A percentile compares a stretch with the other conserved stretches of the same genome.
Evolutionary conservation across 2,329 filamentous ascomycete genomes (phyloP).

Genomic region (Ophiostoma piceae): DNA sequence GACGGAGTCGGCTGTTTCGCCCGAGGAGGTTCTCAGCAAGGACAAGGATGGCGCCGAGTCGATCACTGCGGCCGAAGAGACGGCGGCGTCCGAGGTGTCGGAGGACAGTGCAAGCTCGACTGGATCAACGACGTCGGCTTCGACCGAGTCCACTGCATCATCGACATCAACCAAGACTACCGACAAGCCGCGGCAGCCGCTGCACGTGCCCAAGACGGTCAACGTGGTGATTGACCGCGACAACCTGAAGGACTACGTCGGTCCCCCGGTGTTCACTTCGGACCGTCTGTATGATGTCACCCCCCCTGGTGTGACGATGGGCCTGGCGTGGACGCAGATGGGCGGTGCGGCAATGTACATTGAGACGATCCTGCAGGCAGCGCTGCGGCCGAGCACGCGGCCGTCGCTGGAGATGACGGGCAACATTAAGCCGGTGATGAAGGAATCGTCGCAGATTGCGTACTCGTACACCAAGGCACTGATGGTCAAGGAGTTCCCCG

Average conservation of each 20-base stretch:
- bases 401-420: conserved; percentile 86
- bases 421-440: conserved; percentile 95
- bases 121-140: conserved; percentile 10
- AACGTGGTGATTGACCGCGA: conserved; percentile 82
- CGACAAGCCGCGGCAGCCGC: conserved; percentile 65
- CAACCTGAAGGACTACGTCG: conserved; percentile 93
- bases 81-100: conserved; percentile 35
- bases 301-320: conserved; percentile 93
- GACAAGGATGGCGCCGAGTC: conserved; percentile 39
- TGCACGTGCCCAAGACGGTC: conserved; percentile 80
- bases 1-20: conserved; percentile 65
- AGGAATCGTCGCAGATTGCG: conserved; percentile 89
- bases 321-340: conserved; percentile 95
- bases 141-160: background rate
- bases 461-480: conserved; percentile 93
- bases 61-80: conserved; percentile 38
- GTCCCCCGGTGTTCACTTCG: conserved; percentile 89
- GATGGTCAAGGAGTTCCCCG: conserved; percentile 76
- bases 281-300: conserved; percentile 92
- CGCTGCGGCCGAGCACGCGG: conserved; percentile 66
- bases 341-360: conserved; percentile 95
- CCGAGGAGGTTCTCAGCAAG: conserved; percentile 37
- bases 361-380: conserved; percentile 87
- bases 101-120: conserved; percentile 19
- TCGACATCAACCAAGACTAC: conserved; percentile 51